phyloP scores from a whole-genome alignment of 2,329 filamentous ascomycete species.

The Alternaria arborescens region DNA sequence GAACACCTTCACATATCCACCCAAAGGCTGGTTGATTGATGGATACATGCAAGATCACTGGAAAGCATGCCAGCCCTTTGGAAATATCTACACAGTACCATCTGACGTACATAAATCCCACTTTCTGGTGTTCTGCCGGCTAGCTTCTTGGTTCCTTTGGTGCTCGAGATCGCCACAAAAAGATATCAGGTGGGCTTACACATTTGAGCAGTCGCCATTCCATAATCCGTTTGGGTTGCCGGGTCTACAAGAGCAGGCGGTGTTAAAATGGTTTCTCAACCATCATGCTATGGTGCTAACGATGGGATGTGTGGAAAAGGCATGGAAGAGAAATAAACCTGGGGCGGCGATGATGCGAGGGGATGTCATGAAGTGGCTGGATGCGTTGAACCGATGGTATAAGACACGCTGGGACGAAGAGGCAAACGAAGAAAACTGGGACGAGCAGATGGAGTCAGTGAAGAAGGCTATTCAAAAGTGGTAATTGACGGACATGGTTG shows the following conservation, averaged over 20 bases:
- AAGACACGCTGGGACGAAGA: background rate
- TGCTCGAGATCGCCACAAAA: background rate
- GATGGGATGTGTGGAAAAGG: slow-evolving; percentile 10
- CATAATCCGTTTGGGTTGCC: slow-evolving; percentile 9
- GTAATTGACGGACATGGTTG: slow-evolving; percentile 1
- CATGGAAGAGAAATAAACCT: slow-evolving; percentile 13
- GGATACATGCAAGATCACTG: slow-evolving; percentile 26
- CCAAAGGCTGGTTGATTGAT: slow-evolving; percentile 25
- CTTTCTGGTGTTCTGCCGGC: slow-evolving; percentile 29
- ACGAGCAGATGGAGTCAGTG: slow-evolving; percentile 2
- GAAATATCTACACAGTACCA: slow-evolving; percentile 31
- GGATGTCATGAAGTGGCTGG: slow-evolving; percentile 14
- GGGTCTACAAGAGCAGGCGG: background rate
- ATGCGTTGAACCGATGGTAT: slow-evolving; percentile 12
- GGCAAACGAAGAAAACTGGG: slow-evolving; percentile 1
- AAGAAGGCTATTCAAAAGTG: slow-evolving; percentile 13
- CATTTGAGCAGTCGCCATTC: slow-evolving; percentile 13
- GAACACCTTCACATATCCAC: slow-evolving; percentile 24
- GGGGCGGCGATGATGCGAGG: slow-evolving; percentile 4
- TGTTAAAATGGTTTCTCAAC: slow-evolving; percentile 8
- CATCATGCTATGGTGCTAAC: slow-evolving; percentile 11
- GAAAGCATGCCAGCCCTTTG: slow-evolving; percentile 33
- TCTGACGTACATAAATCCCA: slow-evolving; percentile 9
- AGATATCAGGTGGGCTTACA: slow-evolving; percentile 16
- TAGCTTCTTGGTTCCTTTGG: slow-evolving; percentile 29